Evolutionary conservation across 192 early-diverging fungal species (phyloP).

Genomic region (Glomus cerebriforme): DNA sequence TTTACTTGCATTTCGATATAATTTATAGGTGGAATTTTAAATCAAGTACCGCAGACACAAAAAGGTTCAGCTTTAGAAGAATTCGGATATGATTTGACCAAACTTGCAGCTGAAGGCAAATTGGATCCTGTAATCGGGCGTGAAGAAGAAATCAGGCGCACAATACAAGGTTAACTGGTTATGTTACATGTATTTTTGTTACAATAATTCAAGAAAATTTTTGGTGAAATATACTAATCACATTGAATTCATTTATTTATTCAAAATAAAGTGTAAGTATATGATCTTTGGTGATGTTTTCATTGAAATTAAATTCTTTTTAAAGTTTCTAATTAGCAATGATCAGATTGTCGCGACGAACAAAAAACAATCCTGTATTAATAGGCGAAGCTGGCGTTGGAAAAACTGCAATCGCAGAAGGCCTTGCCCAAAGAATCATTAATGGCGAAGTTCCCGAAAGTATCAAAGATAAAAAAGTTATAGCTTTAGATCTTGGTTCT

Average conservation of each 20-base stretch:
- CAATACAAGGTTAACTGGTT: slow-evolving; percentile 65
- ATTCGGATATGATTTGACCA: slow-evolving; percentile 74
- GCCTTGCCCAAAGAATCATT: slow-evolving; percentile 91
- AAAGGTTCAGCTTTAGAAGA: slow-evolving; percentile 24
- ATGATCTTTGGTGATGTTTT: neutral
- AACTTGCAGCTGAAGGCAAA: slow-evolving; percentile 72
- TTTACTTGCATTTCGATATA: too few relatives aligned
- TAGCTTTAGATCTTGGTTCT: slow-evolving; percentile 59
- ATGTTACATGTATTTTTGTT: neutral
- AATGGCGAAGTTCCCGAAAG: slow-evolving; percentile 82
- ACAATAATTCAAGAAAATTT: neutral
- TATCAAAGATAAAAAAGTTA: slow-evolving; percentile 15
- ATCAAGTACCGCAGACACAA: neutral
- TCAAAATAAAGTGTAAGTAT: neutral
- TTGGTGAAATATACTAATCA: neutral
- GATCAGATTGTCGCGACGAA: slow-evolving; percentile 83
- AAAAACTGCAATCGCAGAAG: slow-evolving; percentile 89
- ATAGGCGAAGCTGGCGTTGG: slow-evolving; percentile 84
- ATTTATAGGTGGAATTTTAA: too few relatives aligned
- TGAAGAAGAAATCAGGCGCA: slow-evolving; percentile 90
- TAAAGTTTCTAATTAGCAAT: slow-evolving; percentile 41
- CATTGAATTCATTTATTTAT: too few relatives aligned
- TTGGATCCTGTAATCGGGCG: slow-evolving; percentile 91
- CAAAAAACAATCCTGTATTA: slow-evolving; percentile 90
- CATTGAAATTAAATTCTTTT: neutral